Percentiles rank a stretch among this genome's conserved stretches.
These are phyloP conservation scores for Diaporthe amygdali DNA, from an alignment of 2,329 filamentous ascomycete genomes.

Conservation along the genomic window DNA sequence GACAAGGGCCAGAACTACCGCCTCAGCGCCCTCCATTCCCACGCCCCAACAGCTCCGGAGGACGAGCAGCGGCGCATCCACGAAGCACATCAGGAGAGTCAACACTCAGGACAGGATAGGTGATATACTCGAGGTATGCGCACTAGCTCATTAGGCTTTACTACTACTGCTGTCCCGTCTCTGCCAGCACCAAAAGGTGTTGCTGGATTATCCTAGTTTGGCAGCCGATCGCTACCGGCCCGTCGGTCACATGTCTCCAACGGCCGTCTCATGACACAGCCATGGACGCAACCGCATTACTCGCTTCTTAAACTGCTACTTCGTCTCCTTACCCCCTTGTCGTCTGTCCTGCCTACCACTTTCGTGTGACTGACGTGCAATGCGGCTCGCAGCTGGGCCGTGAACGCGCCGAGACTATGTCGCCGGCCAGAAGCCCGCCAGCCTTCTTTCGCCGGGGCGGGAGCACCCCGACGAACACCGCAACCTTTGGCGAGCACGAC, in stretches of 20 bases:
- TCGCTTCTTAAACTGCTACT: background rate
- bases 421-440: constrained; percentile 18
- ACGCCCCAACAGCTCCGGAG: constrained; percentile 24
- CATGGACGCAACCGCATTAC: background rate
- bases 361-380: background rate
- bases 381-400: constrained; percentile 18
- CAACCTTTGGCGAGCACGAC: background rate
- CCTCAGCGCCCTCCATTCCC: background rate
- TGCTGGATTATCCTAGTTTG: background rate
- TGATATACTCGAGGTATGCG: constrained; percentile 38
- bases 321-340: background rate
- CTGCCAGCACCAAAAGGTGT: background rate
- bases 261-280: background rate
- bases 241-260: constrained; percentile 10
- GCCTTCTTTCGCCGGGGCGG: constrained; percentile 3
- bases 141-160: constrained; percentile 17
- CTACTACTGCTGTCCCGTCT: background rate
- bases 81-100: constrained; percentile 28
- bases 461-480: background rate
- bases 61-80: constrained; percentile 15
- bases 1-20: background rate
- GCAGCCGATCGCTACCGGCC: background rate
- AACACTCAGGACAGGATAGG: constrained; percentile 38
- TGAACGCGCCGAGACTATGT: constrained; percentile 27
- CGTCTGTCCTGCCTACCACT: background rate